Conservation (phyloP, 1,284 basidiomycete species). For the Hortiboletus rubellus region DNA sequence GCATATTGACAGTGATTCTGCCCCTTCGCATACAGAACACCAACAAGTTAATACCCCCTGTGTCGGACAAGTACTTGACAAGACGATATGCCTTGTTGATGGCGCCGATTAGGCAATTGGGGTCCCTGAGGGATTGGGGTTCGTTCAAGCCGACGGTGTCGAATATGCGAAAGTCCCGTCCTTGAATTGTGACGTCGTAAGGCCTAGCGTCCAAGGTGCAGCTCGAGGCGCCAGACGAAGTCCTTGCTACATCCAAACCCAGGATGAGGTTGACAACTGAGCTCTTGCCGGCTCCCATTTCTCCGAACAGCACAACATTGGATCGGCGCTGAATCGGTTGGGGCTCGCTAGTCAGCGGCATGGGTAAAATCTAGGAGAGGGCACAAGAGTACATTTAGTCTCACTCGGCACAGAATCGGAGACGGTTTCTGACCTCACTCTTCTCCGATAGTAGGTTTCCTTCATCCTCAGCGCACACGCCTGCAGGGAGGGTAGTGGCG, state of each 20-base stretch:
- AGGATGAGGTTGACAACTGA: slow-evolving; percentile 23
- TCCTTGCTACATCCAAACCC: slow-evolving; percentile 12
- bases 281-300: neutral
- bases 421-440: slow-evolving; percentile 17
- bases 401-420: neutral
- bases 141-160: slow-evolving; percentile 36
- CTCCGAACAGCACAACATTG: slow-evolving; percentile 10
- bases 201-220: slow-evolving; percentile 29
- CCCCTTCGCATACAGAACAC: slow-evolving; percentile 39
- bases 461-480: neutral
- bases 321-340: neutral
- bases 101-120: slow-evolving; percentile 29
- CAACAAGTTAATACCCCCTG: slow-evolving; percentile 36
- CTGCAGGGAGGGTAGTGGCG: neutral
- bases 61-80: slow-evolving; percentile 25
- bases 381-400: slow-evolving; percentile 7
- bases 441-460: neutral
- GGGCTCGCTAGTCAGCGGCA: slow-evolving; percentile 10
- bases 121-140: slow-evolving; percentile 28
- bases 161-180: slow-evolving; percentile 28
- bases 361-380: slow-evolving; percentile 7
- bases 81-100: slow-evolving; percentile 35
- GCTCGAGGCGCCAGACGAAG: slow-evolving; percentile 22
- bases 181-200: slow-evolving; percentile 25
- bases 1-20: slow-evolving; percentile 34